phyloP scores from a whole-genome alignment of 1,284 basidiomycete species.

The Ganoderma sinense region DNA sequence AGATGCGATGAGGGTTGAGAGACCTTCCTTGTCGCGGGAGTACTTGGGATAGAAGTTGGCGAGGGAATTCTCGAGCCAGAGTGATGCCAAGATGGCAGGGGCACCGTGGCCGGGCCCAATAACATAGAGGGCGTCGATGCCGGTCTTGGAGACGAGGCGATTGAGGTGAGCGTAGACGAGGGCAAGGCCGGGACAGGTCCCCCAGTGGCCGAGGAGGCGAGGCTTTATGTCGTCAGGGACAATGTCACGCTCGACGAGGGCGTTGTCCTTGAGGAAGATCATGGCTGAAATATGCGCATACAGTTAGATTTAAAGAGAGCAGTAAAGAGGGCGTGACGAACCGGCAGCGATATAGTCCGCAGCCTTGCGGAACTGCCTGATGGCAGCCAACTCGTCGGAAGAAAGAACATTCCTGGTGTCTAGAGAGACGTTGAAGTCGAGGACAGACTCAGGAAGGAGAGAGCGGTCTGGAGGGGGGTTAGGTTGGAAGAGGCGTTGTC shows the following conservation, averaged over 20 bases:
- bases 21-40: constrained; percentile 66
- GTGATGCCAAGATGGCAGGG: constrained; percentile 79
- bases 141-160: constrained; percentile 71
- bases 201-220: constrained; percentile 82
- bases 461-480: constrained; percentile 73
- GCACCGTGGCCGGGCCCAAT: constrained; percentile 85
- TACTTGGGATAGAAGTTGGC: constrained; percentile 78
- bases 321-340: constrained; percentile 35
- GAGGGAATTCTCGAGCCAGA: constrained; percentile 86
- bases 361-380: constrained; percentile 63
- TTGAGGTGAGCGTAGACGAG: constrained; percentile 86
- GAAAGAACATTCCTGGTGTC: constrained; percentile 52
- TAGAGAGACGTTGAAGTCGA: constrained; percentile 53
- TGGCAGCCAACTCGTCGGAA: constrained; percentile 54
- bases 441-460: constrained; percentile 58
- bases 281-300: constrained; percentile 53
- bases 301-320: constrained; percentile 1
- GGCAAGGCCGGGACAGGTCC: constrained; percentile 79
- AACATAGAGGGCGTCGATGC: constrained; percentile 71
- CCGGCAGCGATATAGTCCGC: constrained; percentile 74
- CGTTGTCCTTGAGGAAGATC: constrained; percentile 83
- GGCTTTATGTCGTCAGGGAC: constrained; percentile 76
- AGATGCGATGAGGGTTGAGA: constrained; percentile 69
- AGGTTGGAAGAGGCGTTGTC: constrained; percentile 57
- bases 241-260: constrained; percentile 69